Evolutionary conservation across 768 basidiomycete species (phyloP), one percentile per base, ranked within the genome.

Genomic region (Mycena haematopus): DNA sequence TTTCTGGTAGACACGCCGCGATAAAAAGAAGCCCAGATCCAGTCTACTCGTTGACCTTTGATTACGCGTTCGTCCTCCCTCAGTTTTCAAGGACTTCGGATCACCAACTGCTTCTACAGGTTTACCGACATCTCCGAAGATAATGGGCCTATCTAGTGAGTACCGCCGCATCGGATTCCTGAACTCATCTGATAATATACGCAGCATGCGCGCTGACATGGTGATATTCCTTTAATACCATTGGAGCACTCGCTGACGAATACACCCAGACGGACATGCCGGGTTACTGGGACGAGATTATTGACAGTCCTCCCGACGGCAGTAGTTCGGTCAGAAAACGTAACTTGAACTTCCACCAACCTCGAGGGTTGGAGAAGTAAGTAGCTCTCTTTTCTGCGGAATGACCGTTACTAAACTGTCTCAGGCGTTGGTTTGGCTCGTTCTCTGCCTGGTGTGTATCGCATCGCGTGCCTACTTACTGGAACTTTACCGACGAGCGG

Each of bases 351-450:
- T 54, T 42, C 56, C 68, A 69, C 45, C 68, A 69, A 36, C 65
- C 68, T 17, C 25, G 47, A 42, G 62, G 58, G 52, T 36, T 10
- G 36, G 36, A 36, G 36, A 36, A 36, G 36, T 36, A 11, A 36
- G 36, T 15, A 11, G 13, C 36, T 7, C 36, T 36, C 36, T 33
- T 33, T 33, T 33, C 9, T 14, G 13, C 14, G 3, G 13, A 36
- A 13, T 36, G 36, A 36, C 5, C 13, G 6, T 3, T 9, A 36
- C 36, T 17, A 19, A 53, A 6, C 63, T 65, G 69, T 11, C 27
- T 24, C 44, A 45, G 45, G 44, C 42, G 42, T 9, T 71, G 70
- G 70, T 69, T 68, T 38, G 70, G 70, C 9, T 33, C 65, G 29
- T 71, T 71, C 46, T 9, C 22, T 7, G 64, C 6, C 36, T 36